Percentiles rank a stretch among this genome's conserved stretches.
These are phyloP conservation scores for Cercophora newfieldiana DNA, from an alignment of 495 filamentous ascomycete genomes.

Conservation along the genomic window DNA sequence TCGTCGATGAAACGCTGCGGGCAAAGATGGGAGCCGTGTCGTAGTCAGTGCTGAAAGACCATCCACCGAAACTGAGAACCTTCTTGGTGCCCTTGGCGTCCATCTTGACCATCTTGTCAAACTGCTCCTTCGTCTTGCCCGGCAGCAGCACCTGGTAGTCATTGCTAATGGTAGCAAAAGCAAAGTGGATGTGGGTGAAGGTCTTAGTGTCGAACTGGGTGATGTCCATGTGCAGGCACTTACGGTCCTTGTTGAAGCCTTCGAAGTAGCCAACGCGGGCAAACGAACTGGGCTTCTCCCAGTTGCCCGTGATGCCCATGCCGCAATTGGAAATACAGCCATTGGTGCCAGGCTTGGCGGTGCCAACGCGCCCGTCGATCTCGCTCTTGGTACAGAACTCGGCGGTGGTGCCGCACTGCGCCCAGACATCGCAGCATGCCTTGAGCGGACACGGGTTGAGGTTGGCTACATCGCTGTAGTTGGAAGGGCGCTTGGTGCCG, in stretches of 20 bases:
- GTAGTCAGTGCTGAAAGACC: constrained; percentile 29
- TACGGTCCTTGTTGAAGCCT: constrained; percentile 21
- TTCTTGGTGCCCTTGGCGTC: constrained; percentile 27
- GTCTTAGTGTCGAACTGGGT: constrained; percentile 19
- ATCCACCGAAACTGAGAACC: constrained; percentile 43
- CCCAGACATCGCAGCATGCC: constrained; percentile 28
- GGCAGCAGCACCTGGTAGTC: constrained; percentile 19
- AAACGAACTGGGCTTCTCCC: background rate
- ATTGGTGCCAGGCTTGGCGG: constrained; percentile 28
- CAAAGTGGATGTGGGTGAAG: constrained; percentile 32
- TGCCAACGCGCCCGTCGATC: too few species aligned
- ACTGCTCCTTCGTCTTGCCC: constrained; percentile 19
- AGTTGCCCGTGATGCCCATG: constrained; percentile 33
- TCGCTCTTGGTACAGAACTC: constrained; percentile 47
- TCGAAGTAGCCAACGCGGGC: constrained; percentile 28
- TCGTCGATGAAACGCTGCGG: constrained; percentile 19
- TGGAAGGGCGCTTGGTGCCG: constrained; percentile 31
- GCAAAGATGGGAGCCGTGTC: constrained; percentile 28
- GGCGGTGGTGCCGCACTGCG: constrained; percentile 44
- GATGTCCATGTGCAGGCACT: constrained; percentile 21
- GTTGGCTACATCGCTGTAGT: constrained; percentile 14
- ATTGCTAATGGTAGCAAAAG: constrained; percentile 23
- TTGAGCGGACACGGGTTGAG: constrained; percentile 43
- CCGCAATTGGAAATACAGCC: constrained; percentile 52
- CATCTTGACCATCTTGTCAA: constrained; percentile 23